phyloP scores from a whole-genome alignment of 2,329 filamentous ascomycete species.

The Aspergillus novoparasiticus region DNA sequence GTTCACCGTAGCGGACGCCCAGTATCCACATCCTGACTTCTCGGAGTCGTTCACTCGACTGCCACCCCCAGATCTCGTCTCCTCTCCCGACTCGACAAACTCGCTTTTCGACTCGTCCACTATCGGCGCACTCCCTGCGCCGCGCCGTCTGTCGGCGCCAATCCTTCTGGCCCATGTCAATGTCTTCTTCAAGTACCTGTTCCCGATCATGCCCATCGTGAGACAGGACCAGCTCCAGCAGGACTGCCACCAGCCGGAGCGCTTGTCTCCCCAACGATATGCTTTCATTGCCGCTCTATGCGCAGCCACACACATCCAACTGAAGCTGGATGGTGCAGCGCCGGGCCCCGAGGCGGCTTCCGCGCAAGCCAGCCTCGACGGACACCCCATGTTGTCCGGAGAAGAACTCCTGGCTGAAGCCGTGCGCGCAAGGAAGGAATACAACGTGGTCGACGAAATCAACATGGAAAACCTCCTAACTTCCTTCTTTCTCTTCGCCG shows the following conservation, averaged over 20 bases:
- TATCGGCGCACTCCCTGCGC: constrained; percentile 18
- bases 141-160: constrained; percentile 34
- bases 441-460: constrained; percentile 45
- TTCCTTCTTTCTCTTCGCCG: constrained; percentile 78
- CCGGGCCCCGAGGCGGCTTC: constrained; percentile 26
- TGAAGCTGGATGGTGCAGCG: constrained; percentile 40
- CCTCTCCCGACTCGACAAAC: constrained; percentile 38
- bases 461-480: constrained; percentile 56
- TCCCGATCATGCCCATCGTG: constrained; percentile 49
- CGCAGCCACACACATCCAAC: constrained; percentile 49
- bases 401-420: constrained; percentile 68
- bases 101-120: constrained; percentile 31
- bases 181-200: constrained; percentile 46
- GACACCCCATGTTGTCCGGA: constrained; percentile 63
- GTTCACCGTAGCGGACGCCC: constrained; percentile 27
- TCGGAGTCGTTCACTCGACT: constrained; percentile 32
- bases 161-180: constrained; percentile 43
- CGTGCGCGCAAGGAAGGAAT: constrained; percentile 49
- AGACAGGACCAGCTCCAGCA: constrained; percentile 37
- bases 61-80: constrained; percentile 35
- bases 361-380: constrained; percentile 54
- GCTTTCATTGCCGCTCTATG: constrained; percentile 46
- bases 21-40: constrained; percentile 27
- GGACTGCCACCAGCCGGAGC: constrained; percentile 57
- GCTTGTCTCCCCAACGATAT: constrained; percentile 42